Evolutionary conservation across 2,329 filamentous ascomycete species (phyloP), one percentile per base, ranked within the genome.

Genomic region (Dendryphion nanum): DNA sequence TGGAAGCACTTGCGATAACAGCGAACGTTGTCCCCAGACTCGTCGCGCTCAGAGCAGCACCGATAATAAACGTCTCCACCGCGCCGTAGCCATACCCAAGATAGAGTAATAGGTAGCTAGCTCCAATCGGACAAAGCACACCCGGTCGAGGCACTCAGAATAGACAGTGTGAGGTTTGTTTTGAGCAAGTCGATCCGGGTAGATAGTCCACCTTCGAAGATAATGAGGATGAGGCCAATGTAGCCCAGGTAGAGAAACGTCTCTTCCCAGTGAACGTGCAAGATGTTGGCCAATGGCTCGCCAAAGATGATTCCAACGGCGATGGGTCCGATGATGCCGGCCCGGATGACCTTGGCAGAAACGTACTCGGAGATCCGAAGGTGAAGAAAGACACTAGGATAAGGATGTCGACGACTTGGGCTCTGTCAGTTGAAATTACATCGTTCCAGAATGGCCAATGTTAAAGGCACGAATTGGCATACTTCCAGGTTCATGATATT

Each of bases 121-220:
- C 7, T 24, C 7, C 21, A n/a, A 75, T 75, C 1, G 72, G 72
- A 14, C 68, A 65, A n/a, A 67, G 51, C 4, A 75, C 67, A n/a
- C 2, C 73, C 73, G 0, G 71, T 63, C 2, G 67, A 54, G 3
- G 72, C 73, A 3, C 63, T 69, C 3, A 67, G 29, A 17, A 67
- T 50, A 42, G 68, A 72, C 20, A 73, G 55, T 3, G 65, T 13
- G 30, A 75, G 64, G 40, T 74, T 74, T 20, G 66, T 59, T 47
- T 67, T 67, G 7, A 75, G 57, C 1, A 75, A 59, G 45, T 74
- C 72, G 3, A 75, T 50, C 0, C 71, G 68, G 19, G 72, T 61
- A 7, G 67, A 65, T 13, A 76, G 56, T 1, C 72, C 72, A n/a
- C 72, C 73, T 57, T 75, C 70, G 39, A 75, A 75, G 28, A 75